phyloP scores from a whole-genome alignment of 208 protist genomes.

The Entamoeba invadens region DNA sequence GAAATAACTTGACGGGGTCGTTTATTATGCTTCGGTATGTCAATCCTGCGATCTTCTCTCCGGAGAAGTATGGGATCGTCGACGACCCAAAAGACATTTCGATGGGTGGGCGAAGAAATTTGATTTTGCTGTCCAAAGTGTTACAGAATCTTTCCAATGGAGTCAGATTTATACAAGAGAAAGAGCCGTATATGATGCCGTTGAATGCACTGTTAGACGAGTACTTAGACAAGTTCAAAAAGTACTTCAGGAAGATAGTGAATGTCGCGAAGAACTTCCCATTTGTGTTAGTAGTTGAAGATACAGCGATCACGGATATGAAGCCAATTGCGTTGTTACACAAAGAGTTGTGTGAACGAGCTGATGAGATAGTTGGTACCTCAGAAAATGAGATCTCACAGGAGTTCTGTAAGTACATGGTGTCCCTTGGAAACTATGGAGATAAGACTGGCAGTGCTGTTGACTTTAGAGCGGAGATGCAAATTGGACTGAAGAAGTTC shows the following conservation, averaged over 20 bases:
- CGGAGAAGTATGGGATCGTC: background rate
- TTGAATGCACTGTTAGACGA: background rate
- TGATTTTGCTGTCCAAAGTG: background rate
- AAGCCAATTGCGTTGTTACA: background rate
- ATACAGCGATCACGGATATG: background rate
- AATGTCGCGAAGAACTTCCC: background rate
- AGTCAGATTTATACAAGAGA: background rate
- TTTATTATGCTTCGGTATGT: background rate
- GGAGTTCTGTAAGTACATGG: background rate
- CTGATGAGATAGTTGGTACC: background rate
- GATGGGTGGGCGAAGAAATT: background rate
- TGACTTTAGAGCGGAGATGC: background rate
- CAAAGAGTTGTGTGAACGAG: background rate
- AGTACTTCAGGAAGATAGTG: background rate
- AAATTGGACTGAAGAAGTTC: background rate
- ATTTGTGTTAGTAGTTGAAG: background rate
- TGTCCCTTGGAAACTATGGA: background rate
- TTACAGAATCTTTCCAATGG: background rate
- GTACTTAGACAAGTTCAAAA: background rate
- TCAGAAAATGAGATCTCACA: background rate
- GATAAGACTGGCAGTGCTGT: background rate
- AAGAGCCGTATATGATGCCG: background rate
- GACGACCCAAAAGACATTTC: background rate
- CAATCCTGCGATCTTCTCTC: background rate
- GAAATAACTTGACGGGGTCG: background rate